These are phyloP conservation scores for Rhodosporidiobolus sp. DNA, from an alignment of 768 basidiomycete genomes.

Conservation along the genomic window DNA sequence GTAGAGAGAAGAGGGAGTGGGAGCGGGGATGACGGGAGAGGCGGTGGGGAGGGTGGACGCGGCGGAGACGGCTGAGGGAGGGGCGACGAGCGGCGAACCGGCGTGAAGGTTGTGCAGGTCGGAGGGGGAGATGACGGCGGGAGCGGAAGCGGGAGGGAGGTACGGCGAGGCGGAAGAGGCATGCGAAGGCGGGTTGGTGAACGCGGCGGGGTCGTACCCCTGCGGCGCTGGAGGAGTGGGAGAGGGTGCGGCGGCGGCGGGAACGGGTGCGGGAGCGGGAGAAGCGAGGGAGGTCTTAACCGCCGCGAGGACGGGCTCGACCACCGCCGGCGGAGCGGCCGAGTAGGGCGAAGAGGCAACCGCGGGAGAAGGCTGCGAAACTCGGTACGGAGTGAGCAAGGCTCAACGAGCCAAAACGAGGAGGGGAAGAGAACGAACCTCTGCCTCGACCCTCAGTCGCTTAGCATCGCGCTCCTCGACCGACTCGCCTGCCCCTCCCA, in stretches of 20 bases:
- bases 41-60: neutral
- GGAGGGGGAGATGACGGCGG: constrained; percentile 23
- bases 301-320: neutral
- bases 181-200: constrained; percentile 6
- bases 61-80: neutral
- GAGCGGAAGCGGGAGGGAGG: constrained; percentile 1
- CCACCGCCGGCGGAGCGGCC: neutral
- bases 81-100: neutral
- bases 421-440: neutral
- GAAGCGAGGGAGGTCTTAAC: neutral
- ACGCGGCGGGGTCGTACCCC: constrained; percentile 20
- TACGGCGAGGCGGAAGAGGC: constrained; percentile 7
- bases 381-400: neutral
- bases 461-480: constrained; percentile 29
- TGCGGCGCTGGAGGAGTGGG: constrained; percentile 16
- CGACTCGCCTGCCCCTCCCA: neutral
- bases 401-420: neutral
- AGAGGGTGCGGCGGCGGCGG: neutral
- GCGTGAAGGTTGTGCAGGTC: constrained; percentile 20
- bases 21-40: neutral
- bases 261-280: neutral
- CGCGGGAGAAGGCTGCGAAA: neutral
- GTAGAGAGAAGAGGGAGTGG: neutral
- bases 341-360: neutral
- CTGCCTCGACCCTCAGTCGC: constrained; percentile 30